Percentiles rank a stretch among this genome's conserved stretches.
phyloP scores from a whole-genome alignment of 225 moss, liverwort and hornwort species.

The Sphagnum tenellum region DNA sequence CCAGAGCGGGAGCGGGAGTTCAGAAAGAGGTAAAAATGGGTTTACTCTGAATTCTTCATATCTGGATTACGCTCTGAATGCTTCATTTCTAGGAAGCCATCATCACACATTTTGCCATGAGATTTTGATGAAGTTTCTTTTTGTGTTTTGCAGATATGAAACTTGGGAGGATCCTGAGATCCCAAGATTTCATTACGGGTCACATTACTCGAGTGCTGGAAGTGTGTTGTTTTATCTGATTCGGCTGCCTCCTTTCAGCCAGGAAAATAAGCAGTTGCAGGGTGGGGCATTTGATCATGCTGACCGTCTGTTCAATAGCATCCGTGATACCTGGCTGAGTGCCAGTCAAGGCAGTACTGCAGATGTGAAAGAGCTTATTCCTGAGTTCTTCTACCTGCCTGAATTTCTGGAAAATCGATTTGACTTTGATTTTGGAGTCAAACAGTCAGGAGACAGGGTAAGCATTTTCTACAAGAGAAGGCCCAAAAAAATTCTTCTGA shows the following conservation, averaged over 20 bases:
- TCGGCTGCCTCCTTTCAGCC: conserved; percentile 74
- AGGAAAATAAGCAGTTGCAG: conserved; percentile 78
- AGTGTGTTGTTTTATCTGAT: conserved; percentile 91
- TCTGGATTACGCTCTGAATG: not conserved
- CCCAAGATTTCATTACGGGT: conserved; percentile 88
- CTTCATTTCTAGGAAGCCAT: not conserved
- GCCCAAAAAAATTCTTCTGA: too few relatives aligned
- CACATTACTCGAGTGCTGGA: conserved; percentile 91
- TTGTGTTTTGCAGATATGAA: conserved; percentile 49
- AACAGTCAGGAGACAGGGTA: conserved; percentile 83
- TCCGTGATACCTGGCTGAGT: conserved; percentile 89
- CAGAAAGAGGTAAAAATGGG: conserved; percentile 47
- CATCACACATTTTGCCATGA: conserved; percentile 2
- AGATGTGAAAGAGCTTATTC: conserved; percentile 86
- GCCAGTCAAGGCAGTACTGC: conserved; percentile 92
- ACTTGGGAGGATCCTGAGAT: conserved; percentile 98
- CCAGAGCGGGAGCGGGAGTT: conserved; percentile 81
- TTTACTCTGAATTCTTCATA: not conserved
- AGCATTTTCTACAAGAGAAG: too few relatives aligned
- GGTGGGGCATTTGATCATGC: conserved; percentile 92
- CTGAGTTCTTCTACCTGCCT: conserved; percentile 85
- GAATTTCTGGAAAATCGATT: conserved; percentile 87
- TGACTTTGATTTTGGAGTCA: conserved; percentile 67
- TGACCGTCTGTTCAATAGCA: conserved; percentile 82
- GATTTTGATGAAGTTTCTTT: not conserved